Percentiles rank a stretch among this genome's conserved stretches.
phyloP scores from a whole-genome alignment of 441 rosid species.

The Biscutella laevigata region DNA sequence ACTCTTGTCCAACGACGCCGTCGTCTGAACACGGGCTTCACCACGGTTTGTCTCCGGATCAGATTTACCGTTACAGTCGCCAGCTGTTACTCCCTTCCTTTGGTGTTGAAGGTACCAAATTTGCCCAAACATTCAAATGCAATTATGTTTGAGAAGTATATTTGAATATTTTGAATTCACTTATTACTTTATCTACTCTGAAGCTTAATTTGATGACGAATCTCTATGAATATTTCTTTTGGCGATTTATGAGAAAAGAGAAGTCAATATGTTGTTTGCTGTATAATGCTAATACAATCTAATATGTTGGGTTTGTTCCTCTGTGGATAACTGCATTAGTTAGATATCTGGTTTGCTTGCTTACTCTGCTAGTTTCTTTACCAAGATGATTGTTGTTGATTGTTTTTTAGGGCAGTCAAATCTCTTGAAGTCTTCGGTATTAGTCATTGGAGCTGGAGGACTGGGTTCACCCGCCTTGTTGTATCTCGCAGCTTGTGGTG shows the following conservation, averaged over 20 bases:
- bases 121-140: background rate
- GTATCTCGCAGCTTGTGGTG: constrained; percentile 90
- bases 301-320: background rate
- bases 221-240: no score
- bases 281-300: background rate
- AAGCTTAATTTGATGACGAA: no score
- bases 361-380: background rate
- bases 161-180: no score
- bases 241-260: no score
- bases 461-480: constrained; percentile 84
- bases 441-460: constrained; percentile 95
- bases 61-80: constrained; percentile 83
- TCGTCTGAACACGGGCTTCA: constrained; percentile 22
- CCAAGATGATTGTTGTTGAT: no score
- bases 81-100: constrained; percentile 81
- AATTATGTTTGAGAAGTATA: no score
- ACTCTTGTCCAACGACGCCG: constrained; percentile 22
- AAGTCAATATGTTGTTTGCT: no score
- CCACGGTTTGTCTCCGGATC: constrained; percentile 56
- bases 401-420: constrained; percentile 74
- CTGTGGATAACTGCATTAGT: background rate
- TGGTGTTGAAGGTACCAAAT: constrained; percentile 77
- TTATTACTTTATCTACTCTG: background rate
- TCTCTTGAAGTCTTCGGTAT: constrained; percentile 66
- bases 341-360: background rate